Base-by-base conservation (phyloP, 208 protist genomes). In the Trypanosoma avium region DNA sequence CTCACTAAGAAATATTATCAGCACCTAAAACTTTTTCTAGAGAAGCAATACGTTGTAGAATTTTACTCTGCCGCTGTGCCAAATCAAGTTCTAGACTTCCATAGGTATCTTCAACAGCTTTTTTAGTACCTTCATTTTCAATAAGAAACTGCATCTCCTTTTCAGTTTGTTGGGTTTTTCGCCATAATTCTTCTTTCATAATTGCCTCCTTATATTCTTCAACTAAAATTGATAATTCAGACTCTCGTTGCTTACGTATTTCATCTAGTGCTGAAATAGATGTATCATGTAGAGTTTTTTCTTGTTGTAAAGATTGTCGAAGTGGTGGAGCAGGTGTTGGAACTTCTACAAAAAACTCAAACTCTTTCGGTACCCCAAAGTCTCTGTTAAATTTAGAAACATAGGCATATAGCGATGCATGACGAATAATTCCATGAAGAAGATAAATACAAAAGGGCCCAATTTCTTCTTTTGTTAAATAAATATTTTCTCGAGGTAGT, bases 81-180 rank as follows among this genome's bases (percentile, higher is more conserved):
- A 91, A 40, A 13, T 82, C 68, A 32, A 65, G 49, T 61, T 92
- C 81, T 30, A 95, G 64, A 62, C 78, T 75, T 24, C 53, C 69
- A 64, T 92, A 95, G 10, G 88, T 78, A 30, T 86, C 77, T 49
- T 79, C 69, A 38, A 86, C 84, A 15, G 82, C 84, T 32, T 54
- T 68, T 36, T 77, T 63, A 4, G 73, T 79, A n/a, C 68, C 71
- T 21, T 84, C 46, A 33, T 79, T 81, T 43, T 86, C 82, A 61
- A 95, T 84, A 50, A 84, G 73, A 33, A 95, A 49, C 10, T 76
- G 35, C 74, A 95, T 86, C 27, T 90, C 85, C 7, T 59, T 66
- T 27, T 85, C 79, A 36, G 65, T 73, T 61, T 92, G 73, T 35
- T 49, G 59, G 8, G 77, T 78, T 30, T 63, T 62, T 15, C 47